These are phyloP conservation scores for Centaurea solstitialis DNA, from an alignment of 129 eudicot species.

Conservation along the genomic window DNA sequence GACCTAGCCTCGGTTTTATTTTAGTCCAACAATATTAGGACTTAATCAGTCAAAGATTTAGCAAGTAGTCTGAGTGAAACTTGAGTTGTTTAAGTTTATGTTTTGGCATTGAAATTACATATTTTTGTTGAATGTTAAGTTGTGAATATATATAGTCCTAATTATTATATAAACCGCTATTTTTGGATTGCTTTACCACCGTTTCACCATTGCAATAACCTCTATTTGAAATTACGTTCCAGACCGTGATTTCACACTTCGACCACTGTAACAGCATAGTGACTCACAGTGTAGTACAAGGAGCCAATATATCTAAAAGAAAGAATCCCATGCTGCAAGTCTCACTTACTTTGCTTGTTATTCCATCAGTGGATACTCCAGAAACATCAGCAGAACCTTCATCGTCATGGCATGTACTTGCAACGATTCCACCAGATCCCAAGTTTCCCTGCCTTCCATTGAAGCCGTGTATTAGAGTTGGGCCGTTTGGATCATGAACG, in stretches of 20 bases:
- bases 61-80: neutral
- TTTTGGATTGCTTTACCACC: neutral
- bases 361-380: conserved; percentile 14
- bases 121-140: neutral
- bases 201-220: neutral
- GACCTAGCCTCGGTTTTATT: neutral
- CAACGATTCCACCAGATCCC: conserved; percentile 23
- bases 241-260: neutral
- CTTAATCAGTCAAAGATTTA: neutral
- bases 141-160: neutral
- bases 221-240: neutral
- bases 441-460: conserved; percentile 29
- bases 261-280: neutral
- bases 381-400: conserved; percentile 20
- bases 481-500: conserved; percentile 26
- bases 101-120: neutral
- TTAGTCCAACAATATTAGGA: neutral
- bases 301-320: conserved; percentile 7
- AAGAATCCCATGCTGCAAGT: neutral
- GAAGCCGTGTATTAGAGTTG: neutral
- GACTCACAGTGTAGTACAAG: neutral
- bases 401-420: conserved; percentile 10
- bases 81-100: neutral
- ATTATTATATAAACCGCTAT: neutral
- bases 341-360: conserved; percentile 10